Evolutionary conservation across 2,329 filamentous ascomycete genomes (phyloP).

Genomic region (Curvularia hawaiiensis): DNA sequence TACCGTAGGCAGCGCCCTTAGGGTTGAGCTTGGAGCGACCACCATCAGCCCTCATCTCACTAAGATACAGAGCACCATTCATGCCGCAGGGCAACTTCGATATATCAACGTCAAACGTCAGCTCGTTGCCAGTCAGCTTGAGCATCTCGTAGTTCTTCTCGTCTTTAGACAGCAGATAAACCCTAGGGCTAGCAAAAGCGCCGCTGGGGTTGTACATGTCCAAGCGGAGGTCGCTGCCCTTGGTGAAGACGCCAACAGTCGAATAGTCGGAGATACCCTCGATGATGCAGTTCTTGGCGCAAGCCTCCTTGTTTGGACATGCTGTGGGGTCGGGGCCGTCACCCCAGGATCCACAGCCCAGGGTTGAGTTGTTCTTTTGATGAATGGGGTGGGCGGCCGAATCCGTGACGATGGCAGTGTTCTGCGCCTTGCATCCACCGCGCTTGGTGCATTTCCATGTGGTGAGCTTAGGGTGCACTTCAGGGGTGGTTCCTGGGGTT

Average conservation of each 20-base stretch:
- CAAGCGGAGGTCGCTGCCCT: slow-evolving; percentile 56
- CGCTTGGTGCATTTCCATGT: slow-evolving; percentile 60
- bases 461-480: slow-evolving; percentile 58
- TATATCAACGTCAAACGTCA: slow-evolving; percentile 73
- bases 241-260: slow-evolving; percentile 60
- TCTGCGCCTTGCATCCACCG: slow-evolving; percentile 55
- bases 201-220: slow-evolving; percentile 47
- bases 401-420: slow-evolving; percentile 59
- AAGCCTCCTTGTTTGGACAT: slow-evolving; percentile 56
- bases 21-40: slow-evolving; percentile 43
- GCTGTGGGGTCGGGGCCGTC: slow-evolving; percentile 48
- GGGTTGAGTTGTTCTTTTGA: slow-evolving; percentile 44
- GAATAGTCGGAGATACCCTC: slow-evolving; percentile 61
- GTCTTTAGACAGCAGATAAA: slow-evolving; percentile 66
- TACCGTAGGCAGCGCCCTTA: slow-evolving; percentile 65
- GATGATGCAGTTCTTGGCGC: slow-evolving; percentile 62
- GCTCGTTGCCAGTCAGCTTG: slow-evolving; percentile 69
- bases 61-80: slow-evolving; percentile 49
- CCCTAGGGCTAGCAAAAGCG: slow-evolving; percentile 55
- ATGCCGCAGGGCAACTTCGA: slow-evolving; percentile 51
- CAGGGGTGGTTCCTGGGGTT: slow-evolving; percentile 41
- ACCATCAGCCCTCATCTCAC: slow-evolving; percentile 47
- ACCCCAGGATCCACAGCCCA: slow-evolving; percentile 43
- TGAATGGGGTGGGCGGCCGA: slow-evolving; percentile 53
- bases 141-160: slow-evolving; percentile 69